A percentile compares a stretch with the other conserved stretches of the same genome.
Evolutionary conservation across 225 moss, liverwort and hornwort species (phyloP).

Genomic region (Pseudisothecium myosuroides): DNA sequence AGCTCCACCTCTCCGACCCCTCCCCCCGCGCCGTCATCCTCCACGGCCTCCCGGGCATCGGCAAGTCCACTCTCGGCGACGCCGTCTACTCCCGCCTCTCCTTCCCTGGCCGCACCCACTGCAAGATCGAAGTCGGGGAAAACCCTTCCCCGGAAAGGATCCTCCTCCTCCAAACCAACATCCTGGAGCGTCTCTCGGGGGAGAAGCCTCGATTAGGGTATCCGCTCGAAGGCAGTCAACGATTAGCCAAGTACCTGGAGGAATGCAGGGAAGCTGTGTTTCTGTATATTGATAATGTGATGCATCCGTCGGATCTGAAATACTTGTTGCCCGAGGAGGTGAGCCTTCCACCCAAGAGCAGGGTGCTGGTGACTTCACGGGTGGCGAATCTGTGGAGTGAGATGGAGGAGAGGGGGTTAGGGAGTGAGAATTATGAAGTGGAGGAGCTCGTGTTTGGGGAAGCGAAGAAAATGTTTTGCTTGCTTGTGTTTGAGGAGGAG

Average conservation of each 20-base stretch:
- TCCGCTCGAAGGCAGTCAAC: conserved; percentile 36
- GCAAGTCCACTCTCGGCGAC: conserved; percentile 60
- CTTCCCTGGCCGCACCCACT: conserved; percentile 39
- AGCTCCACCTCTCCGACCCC: conserved; percentile 12
- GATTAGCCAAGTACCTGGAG: conserved; percentile 19
- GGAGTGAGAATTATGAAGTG: conserved; percentile 26
- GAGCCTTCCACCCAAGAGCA: conserved; percentile 41
- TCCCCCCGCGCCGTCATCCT: conserved; percentile 35
- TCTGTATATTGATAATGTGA: conserved; percentile 48
- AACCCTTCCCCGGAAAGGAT: conserved; percentile 32
- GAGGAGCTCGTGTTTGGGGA: conserved; percentile 31
- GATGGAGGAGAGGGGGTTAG: conserved; percentile 23
- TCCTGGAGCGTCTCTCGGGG: conserved; percentile 49
- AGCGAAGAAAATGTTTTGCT: conserved; percentile 47
- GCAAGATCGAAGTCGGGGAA: conserved; percentile 58
- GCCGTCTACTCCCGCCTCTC: conserved; percentile 42
- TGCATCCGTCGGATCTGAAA: conserved; percentile 19
- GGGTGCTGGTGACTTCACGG: conserved; percentile 50
- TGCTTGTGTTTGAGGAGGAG: conserved; percentile 28
- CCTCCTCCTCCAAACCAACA: conserved; percentile 33
- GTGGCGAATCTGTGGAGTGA: conserved; percentile 32
- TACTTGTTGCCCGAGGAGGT: conserved; percentile 40
- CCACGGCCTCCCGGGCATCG: conserved; percentile 66
- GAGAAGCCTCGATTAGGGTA: conserved; percentile 32
- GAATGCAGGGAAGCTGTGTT: conserved; percentile 36